Conservation (phyloP, 2,329 filamentous ascomycete species). For the Phaeosphaeriaceae sp. region DNA sequence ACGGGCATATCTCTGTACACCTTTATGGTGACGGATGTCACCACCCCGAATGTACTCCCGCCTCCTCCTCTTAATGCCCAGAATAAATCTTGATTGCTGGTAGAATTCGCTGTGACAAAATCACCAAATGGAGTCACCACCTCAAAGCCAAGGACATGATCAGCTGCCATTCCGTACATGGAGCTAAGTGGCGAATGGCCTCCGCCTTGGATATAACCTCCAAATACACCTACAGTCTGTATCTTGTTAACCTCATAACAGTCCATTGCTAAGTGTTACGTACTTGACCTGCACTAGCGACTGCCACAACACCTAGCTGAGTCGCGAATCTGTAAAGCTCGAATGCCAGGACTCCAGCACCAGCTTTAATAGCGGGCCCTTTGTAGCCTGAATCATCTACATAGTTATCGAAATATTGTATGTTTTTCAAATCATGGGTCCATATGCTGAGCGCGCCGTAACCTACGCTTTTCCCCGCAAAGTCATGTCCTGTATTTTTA, state of each 20-base stretch:
- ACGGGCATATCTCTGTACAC: constrained; percentile 33
- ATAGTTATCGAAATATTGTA: constrained; percentile 31
- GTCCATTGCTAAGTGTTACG: background rate
- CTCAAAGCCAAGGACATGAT: constrained; percentile 35
- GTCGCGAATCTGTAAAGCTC: constrained; percentile 38
- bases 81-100: constrained; percentile 13
- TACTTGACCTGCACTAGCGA: constrained; percentile 32
- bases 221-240: constrained; percentile 56
- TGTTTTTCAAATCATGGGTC: constrained; percentile 39
- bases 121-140: constrained; percentile 30
- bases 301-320: constrained; percentile 26
- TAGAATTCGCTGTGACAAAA: constrained; percentile 29
- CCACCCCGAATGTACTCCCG: constrained; percentile 35
- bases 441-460: constrained; percentile 34
- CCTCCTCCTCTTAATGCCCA: constrained; percentile 38
- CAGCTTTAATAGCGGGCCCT: constrained; percentile 35
- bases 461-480: constrained; percentile 33
- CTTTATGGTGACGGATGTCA: constrained; percentile 34
- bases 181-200: constrained; percentile 61
- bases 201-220: constrained; percentile 53
- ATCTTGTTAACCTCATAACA: background rate
- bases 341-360: constrained; percentile 35
- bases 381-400: constrained; percentile 32
- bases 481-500: constrained; percentile 44
- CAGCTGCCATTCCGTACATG: constrained; percentile 47